Percentiles rank a stretch among this genome's conserved stretches.
Evolutionary conservation across 1,284 basidiomycete genomes (phyloP).

Genomic region (Pterula multifida): DNA sequence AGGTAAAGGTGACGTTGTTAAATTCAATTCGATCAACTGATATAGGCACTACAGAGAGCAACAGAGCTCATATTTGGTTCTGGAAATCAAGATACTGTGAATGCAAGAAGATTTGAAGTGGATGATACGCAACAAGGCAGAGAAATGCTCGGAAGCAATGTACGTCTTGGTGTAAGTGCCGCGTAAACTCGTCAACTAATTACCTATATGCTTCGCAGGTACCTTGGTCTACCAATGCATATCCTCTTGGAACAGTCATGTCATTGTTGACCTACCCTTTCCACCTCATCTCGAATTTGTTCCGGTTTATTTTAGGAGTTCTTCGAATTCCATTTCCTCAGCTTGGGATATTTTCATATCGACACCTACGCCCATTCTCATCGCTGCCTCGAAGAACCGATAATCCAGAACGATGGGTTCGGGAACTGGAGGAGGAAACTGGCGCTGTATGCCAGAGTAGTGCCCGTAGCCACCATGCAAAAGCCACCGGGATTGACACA

Average conservation of each 20-base stretch:
- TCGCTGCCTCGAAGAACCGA: conserved; percentile 7
- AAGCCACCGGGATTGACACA: conserved; percentile 25
- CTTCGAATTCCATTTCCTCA: conserved; percentile 41
- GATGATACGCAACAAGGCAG: conserved; percentile 37
- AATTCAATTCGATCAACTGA: conserved; percentile 1
- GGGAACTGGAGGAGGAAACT: conserved; percentile 69
- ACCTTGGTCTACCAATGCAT: conserved; percentile 15
- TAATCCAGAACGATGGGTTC: conserved; percentile 51
- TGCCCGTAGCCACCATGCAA: conserved; percentile 17
- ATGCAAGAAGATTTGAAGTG: conserved; percentile 29
- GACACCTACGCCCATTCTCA: conserved; percentile 18
- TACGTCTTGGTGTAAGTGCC: conserved; percentile 12
- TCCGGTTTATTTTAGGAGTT: conserved; percentile 41
- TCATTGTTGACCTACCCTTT: conserved; percentile 33
- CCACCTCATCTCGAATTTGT: conserved; percentile 32
- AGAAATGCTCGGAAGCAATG: conserved; percentile 9
- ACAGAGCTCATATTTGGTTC: conserved; percentile 48
- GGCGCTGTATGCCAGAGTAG: conserved; percentile 51
- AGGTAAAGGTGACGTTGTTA: conserved; percentile 24
- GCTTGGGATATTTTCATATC: conserved; percentile 29
- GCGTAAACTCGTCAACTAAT: conserved; percentile 10
- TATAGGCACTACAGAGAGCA: conserved; percentile 30
- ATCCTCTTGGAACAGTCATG: conserved; percentile 12
- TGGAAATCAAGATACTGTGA: conserved; percentile 10
- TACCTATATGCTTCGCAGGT: conserved; percentile 7